Percentiles rank a stretch among this genome's conserved stretches.
These are phyloP conservation scores for Yamadazyma sp. DNA, from an alignment of 1,139 yeast genomes.

Conservation along the genomic window DNA sequence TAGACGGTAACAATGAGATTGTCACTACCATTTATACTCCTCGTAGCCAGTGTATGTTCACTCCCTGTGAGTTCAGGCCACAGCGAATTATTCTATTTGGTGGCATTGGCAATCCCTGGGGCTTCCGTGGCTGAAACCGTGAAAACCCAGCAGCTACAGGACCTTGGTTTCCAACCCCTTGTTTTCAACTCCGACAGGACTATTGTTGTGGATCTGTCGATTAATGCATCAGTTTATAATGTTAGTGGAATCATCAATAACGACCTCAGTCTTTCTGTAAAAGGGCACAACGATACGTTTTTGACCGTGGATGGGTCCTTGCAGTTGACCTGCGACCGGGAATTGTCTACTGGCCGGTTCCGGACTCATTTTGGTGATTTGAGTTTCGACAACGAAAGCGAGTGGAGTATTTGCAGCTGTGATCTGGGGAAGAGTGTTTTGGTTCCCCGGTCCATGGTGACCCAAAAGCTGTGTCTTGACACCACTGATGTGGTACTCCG, in stretches of 20 bases:
- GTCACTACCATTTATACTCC: too few relatives aligned
- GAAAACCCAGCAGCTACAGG: not conserved
- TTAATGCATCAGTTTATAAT: conserved; percentile 4
- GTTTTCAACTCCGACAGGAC: conserved; percentile 5
- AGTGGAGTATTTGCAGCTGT: conserved; percentile 10
- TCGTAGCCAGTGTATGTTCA: not conserved
- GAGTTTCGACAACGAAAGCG: conserved; percentile 2
- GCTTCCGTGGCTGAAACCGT: not conserved
- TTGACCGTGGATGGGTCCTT: conserved; percentile 3
- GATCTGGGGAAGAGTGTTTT: not conserved
- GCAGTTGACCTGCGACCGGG: conserved; percentile 1
- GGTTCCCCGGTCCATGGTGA: not conserved
- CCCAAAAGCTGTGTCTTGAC: not conserved
- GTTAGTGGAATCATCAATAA: conserved; percentile 8
- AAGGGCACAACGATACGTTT: not conserved
- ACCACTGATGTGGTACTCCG: conserved; percentile 8
- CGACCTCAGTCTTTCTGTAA: conserved; percentile 7
- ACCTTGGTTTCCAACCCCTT: conserved; percentile 5
- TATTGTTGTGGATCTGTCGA: conserved; percentile 5
- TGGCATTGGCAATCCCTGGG: conserved; percentile 7
- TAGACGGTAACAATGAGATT: too few relatives aligned
- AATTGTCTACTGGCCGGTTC: conserved; percentile 6
- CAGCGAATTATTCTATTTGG: conserved; percentile 9
- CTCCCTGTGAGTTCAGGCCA: not conserved
- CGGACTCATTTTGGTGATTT: conserved; percentile 7